Conservation (phyloP, 176 grass and related monocot species). For the Oryza glumipatula region DNA sequence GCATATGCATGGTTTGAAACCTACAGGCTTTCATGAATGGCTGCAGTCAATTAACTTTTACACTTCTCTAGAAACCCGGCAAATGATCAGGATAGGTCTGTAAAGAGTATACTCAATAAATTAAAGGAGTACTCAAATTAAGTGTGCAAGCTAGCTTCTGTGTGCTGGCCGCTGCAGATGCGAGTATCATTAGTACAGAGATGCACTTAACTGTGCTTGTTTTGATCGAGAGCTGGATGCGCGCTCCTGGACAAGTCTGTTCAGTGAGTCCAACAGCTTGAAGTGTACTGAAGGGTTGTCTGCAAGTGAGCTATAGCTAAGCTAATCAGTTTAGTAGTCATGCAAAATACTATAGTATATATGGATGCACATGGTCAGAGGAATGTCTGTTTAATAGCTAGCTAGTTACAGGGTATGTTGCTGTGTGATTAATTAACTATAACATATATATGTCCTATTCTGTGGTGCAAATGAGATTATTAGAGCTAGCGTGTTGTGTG, state of each 20-base stretch:
- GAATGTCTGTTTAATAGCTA: constrained; percentile 42
- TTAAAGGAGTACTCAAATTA: not conserved
- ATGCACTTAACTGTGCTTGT: constrained; percentile 37
- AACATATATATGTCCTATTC: not conserved
- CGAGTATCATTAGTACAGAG: constrained; percentile 18
- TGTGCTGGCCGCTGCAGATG: constrained; percentile 28
- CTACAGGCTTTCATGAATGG: not conserved
- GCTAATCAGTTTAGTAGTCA: constrained; percentile 21
- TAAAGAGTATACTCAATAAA: not conserved
- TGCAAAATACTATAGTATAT: constrained; percentile 35
- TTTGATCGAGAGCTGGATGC: constrained; percentile 29
- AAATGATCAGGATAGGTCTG: not conserved
- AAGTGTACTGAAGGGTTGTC: constrained; percentile 38
- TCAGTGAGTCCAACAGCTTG: constrained; percentile 28
- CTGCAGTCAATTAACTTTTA: not conserved
- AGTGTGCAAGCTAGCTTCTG: not conserved
- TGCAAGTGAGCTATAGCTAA: constrained; percentile 26
- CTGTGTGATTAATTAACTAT: constrained; percentile 21
- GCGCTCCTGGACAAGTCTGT: constrained; percentile 15
- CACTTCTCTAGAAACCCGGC: constrained; percentile 14
- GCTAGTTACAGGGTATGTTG: constrained; percentile 24
- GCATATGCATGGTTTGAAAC: not conserved
- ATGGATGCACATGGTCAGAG: constrained; percentile 45
- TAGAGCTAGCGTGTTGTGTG: not conserved
- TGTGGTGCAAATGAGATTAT: constrained; percentile 14